These are phyloP conservation scores for Kodamaea leandrae DNA, from an alignment of 805 yeast species.

Conservation along the genomic window DNA sequence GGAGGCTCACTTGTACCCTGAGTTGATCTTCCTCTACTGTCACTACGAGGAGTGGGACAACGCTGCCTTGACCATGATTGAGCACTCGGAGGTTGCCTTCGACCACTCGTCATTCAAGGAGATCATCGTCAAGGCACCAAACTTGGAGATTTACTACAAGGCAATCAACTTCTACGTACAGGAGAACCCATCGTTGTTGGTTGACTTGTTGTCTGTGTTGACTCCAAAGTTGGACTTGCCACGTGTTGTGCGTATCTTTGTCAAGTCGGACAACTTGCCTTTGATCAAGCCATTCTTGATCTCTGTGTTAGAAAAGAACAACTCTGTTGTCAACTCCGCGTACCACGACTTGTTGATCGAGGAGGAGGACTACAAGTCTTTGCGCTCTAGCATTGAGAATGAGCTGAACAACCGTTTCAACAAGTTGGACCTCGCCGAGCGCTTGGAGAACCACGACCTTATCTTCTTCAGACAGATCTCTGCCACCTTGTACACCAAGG, in stretches of 20 bases:
- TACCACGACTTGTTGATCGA: constrained; percentile 94
- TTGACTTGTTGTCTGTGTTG: constrained; percentile 79
- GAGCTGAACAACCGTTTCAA: constrained; percentile 84
- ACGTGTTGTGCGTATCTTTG: constrained; percentile 91
- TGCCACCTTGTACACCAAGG: constrained; percentile 88
- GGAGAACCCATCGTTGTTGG: constrained; percentile 87
- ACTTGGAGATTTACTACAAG: constrained; percentile 94
- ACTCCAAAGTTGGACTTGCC: constrained; percentile 90
- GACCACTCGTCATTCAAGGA: constrained; percentile 95
- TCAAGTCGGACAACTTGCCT: constrained; percentile 93
- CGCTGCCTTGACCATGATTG: constrained; percentile 96
- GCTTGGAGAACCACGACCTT: constrained; percentile 87
- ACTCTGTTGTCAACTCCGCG: constrained; percentile 88
- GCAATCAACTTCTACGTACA: constrained; percentile 92
- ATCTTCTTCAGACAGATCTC: constrained; percentile 96
- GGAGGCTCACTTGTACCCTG: constrained; percentile 93
- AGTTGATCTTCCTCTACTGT: constrained; percentile 90
- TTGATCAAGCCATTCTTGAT: constrained; percentile 93
- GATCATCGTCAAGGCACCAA: constrained; percentile 89
- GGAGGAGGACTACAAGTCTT: constrained; percentile 91
- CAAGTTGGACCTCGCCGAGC: constrained; percentile 84
- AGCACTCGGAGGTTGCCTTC: constrained; percentile 86
- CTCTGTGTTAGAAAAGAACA: constrained; percentile 86
- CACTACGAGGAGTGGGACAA: constrained; percentile 99
- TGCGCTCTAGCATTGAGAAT: constrained; percentile 78